Percentiles rank a stretch among this genome's conserved stretches.
These are phyloP conservation scores for Gnaphalium uliginosum DNA, from an alignment of 129 eudicot genomes.

Conservation along the genomic window DNA sequence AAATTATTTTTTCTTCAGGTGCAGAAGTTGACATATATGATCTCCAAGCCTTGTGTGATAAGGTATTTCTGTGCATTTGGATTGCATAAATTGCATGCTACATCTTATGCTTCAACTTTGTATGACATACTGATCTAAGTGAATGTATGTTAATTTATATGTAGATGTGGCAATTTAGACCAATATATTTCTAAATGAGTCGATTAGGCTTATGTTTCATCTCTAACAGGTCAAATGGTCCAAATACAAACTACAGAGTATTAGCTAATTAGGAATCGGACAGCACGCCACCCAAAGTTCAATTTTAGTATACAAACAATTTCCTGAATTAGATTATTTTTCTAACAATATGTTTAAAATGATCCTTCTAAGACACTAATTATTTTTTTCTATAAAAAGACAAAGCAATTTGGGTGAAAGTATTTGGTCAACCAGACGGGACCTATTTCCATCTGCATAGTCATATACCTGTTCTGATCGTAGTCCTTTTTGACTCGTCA, in stretches of 20 bases:
- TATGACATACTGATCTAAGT: background rate
- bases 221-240: conserved; percentile 3
- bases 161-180: background rate
- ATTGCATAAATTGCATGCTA: background rate
- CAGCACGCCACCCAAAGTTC: background rate
- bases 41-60: conserved; percentile 84
- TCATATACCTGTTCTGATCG: background rate
- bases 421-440: background rate
- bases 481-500: background rate
- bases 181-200: background rate
- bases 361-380: background rate
- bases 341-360: background rate
- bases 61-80: conserved; percentile 41
- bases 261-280: background rate
- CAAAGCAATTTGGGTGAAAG: background rate
- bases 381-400: background rate
- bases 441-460: background rate
- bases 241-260: background rate
- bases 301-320: conserved; percentile 2
- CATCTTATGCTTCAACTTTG: conserved; percentile 11
- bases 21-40: conserved; percentile 84
- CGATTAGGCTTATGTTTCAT: background rate
- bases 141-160: background rate
- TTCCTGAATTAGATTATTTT: background rate
- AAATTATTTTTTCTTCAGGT: conserved; percentile 91